Evolutionary conservation across 306 rosid species (phyloP).

Genomic region (Cicer pinnatifidum): DNA sequence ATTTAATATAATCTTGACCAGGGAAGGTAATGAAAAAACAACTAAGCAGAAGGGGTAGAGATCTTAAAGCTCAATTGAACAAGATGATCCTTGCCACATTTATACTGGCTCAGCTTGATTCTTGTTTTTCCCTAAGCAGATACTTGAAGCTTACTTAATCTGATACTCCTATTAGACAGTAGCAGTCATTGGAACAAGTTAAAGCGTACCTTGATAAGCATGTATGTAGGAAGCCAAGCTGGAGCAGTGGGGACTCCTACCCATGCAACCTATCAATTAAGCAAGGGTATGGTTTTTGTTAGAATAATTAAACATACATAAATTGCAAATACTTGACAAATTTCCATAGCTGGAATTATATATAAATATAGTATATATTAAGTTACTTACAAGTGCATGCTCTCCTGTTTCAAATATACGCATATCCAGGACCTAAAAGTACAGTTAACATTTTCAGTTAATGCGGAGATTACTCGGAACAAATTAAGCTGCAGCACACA

Average conservation of each 20-base stretch:
- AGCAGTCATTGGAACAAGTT: slow-evolving; percentile 17
- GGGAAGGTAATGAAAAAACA: too few relatives aligned
- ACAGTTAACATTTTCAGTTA: slow-evolving; percentile 1
- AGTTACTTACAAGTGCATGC: slow-evolving; percentile 78
- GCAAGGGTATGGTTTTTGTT: background rate
- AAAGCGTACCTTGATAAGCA: slow-evolving; percentile 84
- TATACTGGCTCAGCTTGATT: background rate
- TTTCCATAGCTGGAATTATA: slow-evolving; percentile 1
- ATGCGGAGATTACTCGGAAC: slow-evolving; percentile 4
- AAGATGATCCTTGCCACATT: too few relatives aligned
- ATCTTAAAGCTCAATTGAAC: too few relatives aligned
- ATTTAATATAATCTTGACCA: background rate
- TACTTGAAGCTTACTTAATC: background rate
- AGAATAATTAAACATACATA: background rate
- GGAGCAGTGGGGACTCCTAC: slow-evolving; percentile 97
- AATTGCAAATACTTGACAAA: background rate
- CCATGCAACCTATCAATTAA: slow-evolving; percentile 74
- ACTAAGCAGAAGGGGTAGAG: too few relatives aligned
- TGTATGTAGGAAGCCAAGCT: slow-evolving; percentile 95
- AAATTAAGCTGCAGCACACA: background rate
- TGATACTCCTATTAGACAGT: background rate
- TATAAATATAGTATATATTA: background rate
- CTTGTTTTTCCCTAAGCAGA: slow-evolving; percentile 1
- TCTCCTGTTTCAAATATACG: slow-evolving; percentile 92
- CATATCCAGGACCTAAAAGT: slow-evolving; percentile 74